phyloP scores from a whole-genome alignment of 768 basidiomycete species.

The Podaxis rugospora region DNA sequence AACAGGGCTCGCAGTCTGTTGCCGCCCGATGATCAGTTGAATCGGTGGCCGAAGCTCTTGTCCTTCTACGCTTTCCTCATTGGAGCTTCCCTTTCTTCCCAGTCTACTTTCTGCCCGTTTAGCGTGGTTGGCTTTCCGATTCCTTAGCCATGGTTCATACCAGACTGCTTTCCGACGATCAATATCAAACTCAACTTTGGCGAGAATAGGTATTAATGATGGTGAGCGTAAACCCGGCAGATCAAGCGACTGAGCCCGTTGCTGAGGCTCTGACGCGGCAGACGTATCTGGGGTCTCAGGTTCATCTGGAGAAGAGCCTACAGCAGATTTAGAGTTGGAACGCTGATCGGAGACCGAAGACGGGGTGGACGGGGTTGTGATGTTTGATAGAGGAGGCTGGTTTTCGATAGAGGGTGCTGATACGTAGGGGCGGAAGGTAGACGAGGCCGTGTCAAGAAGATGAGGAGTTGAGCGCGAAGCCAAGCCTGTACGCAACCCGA shows the following conservation, averaged over 20 bases:
- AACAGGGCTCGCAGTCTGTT: conserved; percentile 35
- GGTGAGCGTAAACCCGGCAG: conserved; percentile 63
- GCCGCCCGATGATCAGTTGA: conserved; percentile 48
- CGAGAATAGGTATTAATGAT: conserved; percentile 77
- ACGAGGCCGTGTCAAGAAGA: conserved; percentile 27
- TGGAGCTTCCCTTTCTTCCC: conserved; percentile 15
- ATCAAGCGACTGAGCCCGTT: conserved; percentile 45
- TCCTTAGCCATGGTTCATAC: conserved; percentile 83
- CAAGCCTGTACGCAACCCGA: conserved; percentile 34
- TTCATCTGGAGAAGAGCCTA: conserved; percentile 36
- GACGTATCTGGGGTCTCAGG: conserved; percentile 57
- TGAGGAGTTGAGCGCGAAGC: conserved; percentile 38
- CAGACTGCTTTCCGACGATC: conserved; percentile 75
- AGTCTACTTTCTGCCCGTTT: conserved; percentile 47
- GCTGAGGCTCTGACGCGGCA: conserved; percentile 21
- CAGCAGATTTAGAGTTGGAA: conserved; percentile 43
- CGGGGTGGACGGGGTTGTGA: conserved; percentile 49
- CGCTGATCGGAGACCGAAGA: conserved; percentile 49
- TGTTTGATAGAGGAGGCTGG: conserved; percentile 31
- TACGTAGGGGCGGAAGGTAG: conserved; percentile 41
- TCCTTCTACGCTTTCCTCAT: conserved; percentile 17
- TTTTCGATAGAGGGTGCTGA: conserved; percentile 35
- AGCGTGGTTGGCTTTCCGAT: conserved; percentile 54
- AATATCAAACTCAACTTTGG: conserved; percentile 94
- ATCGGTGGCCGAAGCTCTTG: conserved; percentile 33